A percentile compares a stretch with the other conserved stretches of the same genome.
Conservation (phyloP, 768 basidiomycete genomes). For the Suillus bovinus region DNA sequence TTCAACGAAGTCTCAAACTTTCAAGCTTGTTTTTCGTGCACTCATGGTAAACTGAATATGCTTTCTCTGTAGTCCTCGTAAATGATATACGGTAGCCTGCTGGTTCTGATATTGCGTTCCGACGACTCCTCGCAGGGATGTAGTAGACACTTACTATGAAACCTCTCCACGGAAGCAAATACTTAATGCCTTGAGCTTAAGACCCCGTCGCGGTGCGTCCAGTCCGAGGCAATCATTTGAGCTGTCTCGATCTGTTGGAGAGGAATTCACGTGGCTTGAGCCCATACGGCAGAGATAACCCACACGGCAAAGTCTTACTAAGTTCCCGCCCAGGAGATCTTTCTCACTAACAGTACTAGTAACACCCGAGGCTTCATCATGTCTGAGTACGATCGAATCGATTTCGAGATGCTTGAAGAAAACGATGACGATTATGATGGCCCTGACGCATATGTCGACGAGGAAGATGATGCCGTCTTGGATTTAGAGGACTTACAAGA, state of each 20-base stretch:
- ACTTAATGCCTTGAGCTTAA: neutral
- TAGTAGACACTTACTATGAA: neutral
- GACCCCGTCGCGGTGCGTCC: neutral
- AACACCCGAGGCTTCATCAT: conserved; percentile 14
- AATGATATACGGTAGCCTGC: neutral
- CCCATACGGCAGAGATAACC: neutral
- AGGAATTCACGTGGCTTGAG: neutral
- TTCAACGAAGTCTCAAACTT: neutral
- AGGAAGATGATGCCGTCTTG: conserved; percentile 33
- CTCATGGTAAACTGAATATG: neutral
- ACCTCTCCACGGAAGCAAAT: neutral
- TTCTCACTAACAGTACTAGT: neutral
- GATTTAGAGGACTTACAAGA: conserved; percentile 30
- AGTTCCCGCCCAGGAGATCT: neutral
- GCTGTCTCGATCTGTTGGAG: neutral
- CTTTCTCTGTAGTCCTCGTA: neutral
- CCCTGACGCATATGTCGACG: conserved; percentile 36
- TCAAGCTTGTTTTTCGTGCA: neutral
- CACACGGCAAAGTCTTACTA: neutral
- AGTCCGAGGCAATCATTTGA: neutral
- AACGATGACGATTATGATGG: conserved; percentile 36
- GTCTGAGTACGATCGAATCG: conserved; percentile 21
- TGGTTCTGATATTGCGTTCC: neutral
- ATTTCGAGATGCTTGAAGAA: conserved; percentile 21
- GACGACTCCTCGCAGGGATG: neutral